Evolutionary conservation across 2,329 filamentous ascomycete species (phyloP).

Genomic region (Didymella exigua): DNA sequence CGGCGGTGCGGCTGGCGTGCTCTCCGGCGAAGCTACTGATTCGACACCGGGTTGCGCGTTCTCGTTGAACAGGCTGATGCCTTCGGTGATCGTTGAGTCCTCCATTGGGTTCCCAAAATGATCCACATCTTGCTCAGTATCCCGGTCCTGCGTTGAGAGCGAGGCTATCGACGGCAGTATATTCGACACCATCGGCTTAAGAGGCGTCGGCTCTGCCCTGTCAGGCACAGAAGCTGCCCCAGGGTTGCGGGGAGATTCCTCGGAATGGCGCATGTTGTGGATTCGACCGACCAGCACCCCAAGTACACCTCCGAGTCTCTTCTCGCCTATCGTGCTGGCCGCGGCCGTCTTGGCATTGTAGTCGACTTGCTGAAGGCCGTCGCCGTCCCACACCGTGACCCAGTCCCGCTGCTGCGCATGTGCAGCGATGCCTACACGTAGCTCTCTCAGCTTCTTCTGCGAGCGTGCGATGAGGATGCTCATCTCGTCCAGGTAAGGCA

Average conservation of each 20-base stretch:
- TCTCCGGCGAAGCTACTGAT: neutral
- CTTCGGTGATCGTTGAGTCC: slow-evolving; percentile 32
- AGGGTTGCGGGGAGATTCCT: slow-evolving; percentile 20
- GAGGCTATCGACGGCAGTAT: slow-evolving; percentile 27
- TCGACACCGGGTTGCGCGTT: slow-evolving; percentile 21
- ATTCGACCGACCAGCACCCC: slow-evolving; percentile 71
- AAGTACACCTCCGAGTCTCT: slow-evolving; percentile 69
- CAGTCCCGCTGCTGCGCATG: slow-evolving; percentile 61
- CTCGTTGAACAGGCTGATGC: slow-evolving; percentile 31
- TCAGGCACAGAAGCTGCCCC: slow-evolving; percentile 18
- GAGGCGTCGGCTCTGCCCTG: slow-evolving; percentile 23
- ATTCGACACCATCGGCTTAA: slow-evolving; percentile 25
- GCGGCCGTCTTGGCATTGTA: slow-evolving; percentile 62
- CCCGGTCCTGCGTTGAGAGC: slow-evolving; percentile 35
- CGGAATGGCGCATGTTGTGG: slow-evolving; percentile 60
- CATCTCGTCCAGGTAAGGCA: slow-evolving; percentile 84
- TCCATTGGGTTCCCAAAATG: slow-evolving; percentile 36
- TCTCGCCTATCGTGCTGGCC: slow-evolving; percentile 60
- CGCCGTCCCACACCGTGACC: slow-evolving; percentile 67
- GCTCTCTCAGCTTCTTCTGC: slow-evolving; percentile 67
- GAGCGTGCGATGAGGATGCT: slow-evolving; percentile 76
- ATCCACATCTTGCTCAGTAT: slow-evolving; percentile 36
- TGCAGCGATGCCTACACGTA: slow-evolving; percentile 73
- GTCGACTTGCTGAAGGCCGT: slow-evolving; percentile 67
- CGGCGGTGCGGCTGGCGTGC: slow-evolving; percentile 3